Evolutionary conservation across 257 asterid species (phyloP), one percentile per base, ranked within the genome.

Genomic region (Linaria vulgaris): DNA sequence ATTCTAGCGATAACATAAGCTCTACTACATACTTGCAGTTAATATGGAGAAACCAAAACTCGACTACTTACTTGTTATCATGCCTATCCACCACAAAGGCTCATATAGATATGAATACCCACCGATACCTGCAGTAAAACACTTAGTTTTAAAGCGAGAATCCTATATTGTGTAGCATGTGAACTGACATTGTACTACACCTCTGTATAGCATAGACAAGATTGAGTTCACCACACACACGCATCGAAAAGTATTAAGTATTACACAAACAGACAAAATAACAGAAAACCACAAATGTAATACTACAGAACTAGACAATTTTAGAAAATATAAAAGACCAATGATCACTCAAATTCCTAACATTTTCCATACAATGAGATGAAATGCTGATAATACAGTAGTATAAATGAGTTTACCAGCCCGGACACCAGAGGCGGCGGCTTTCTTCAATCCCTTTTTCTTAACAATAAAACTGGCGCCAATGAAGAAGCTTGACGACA

Each of bases 11-110:
- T 44, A 13, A 51, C 19, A 17, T 5, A 19, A 19, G 54, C 48
- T 45, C 23, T 68, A 48, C 43, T 50, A 30, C 3, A 58, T n/a
- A 59, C 64, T 39, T 59, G 23, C 43, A 21, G 52, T 22, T 16
- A 37, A 64, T 10, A 57, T 54, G 46, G 49, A 16, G 22, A 53
- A 61, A 58, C 58, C n/a, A 0, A 45, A 22, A 31, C 58, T 15
- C 48, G 27, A 38, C 9, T 68, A 57, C 90, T 83, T 69, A 85
- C 97, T 90, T 60, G 94, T 74, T 41, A 87, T 83, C 96, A 87
- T 80, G 72, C 97, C 97, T 22, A 80, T 76, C 96, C 97, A 90
- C 97, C 97, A 90, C n/a, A 85, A 79, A 37, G 96, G 95, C 76
- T 90, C 97, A 22, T 75, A 73, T 39, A 90, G 72, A 74, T 90